Evolutionary conservation across 139 green algal genomes (phyloP), one percentile per base, ranked within the genome.

Genomic region (Chlorella sp.): DNA sequence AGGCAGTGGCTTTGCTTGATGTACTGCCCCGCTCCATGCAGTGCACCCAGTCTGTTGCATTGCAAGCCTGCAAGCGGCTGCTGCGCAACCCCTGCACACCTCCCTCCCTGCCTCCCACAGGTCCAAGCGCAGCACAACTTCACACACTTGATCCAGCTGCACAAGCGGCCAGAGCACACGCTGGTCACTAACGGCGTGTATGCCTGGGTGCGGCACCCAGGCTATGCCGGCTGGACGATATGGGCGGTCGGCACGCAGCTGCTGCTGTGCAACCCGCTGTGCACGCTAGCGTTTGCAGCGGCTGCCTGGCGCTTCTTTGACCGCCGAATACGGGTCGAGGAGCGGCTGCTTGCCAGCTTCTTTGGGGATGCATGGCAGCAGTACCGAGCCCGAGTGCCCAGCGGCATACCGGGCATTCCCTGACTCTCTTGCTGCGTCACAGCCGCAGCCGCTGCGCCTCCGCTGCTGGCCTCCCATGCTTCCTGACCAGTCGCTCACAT

Each of bases 191-290:
- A 57, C 2, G 94, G 94, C n/a, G 78, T 96, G 34, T 97, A 97
- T 73, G 83, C 86, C 32, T 90, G 41, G 63, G 71, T 97, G 3
- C 90, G 96, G 3, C 96, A 99, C 85, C 96, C 96, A 3, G 96
- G 94, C 15, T 99, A 99, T 83, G 62, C 95, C 23, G 96, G 96
- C 9, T 99, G 94, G 94, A 90, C 95, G 26, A 23, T 98, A 0
- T 99, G 96, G 96, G 87, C 89, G 0, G 67, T 96, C 0, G 96
- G 93, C n/a, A 98, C 94, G 7, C 94, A 97, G 78, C 28, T 98
- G 30, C 75, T 98, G 71, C 91, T 99, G 23, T 70, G 76, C 76
- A 98, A 98, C 80, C 91, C 92, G 11, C 0, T 94, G 11, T 93
- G 91, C 83, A 62, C 64, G 7, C 3, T 91, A 23, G 78, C 23